Evolutionary conservation across 108 stramenopile genomes (phyloP).

Genomic region (Aurantiochytrium sp.): DNA sequence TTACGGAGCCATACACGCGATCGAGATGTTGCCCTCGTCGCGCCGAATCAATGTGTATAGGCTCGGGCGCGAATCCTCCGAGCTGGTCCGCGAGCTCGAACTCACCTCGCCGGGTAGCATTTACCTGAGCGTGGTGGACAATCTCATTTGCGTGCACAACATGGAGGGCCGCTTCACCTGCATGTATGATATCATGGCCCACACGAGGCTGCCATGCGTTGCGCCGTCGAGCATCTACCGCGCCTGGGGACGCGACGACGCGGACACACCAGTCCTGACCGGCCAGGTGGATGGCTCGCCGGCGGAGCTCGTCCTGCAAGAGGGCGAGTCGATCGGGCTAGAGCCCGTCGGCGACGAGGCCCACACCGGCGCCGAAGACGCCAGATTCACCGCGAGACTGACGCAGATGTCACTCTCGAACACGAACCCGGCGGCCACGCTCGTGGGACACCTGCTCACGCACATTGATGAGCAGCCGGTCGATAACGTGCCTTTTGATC

Average conservation of each 20-base stretch:
- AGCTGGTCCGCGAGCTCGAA: not conserved
- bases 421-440: not conserved
- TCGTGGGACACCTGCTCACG: not conserved
- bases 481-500: not conserved
- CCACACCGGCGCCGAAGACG: not conserved
- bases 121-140: not conserved
- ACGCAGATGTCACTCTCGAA: not conserved
- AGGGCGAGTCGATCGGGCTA: not conserved
- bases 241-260: too few species aligned
- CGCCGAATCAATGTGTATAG: not conserved
- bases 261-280: too few species aligned
- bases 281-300: too few species aligned
- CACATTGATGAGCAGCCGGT: not conserved
- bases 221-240: not conserved
- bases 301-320: not conserved
- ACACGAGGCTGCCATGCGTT: not conserved
- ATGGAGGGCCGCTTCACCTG: not conserved
- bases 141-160: conserved; percentile 28
- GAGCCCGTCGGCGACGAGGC: not conserved
- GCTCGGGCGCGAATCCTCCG: not conserved
- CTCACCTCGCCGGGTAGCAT: not conserved
- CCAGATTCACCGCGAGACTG: not conserved
- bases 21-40: not conserved
- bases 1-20: not conserved
- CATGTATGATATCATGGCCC: not conserved